phyloP scores from a whole-genome alignment of 2,329 filamentous ascomycete genomes.

The Colletotrichum sp. region DNA sequence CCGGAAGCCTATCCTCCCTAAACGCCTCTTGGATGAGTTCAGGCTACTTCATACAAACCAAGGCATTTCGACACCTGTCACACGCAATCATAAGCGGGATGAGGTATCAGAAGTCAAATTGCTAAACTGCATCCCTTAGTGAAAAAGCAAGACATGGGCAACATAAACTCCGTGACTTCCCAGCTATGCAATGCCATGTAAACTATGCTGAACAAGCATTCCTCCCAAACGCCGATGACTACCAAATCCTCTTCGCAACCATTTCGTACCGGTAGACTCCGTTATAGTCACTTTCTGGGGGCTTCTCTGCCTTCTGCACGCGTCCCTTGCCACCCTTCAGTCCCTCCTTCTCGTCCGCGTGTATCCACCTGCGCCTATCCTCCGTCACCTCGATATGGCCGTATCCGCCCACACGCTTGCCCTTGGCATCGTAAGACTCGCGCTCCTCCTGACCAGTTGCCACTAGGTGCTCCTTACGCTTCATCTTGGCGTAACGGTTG shows the following conservation, averaged over 20 bases:
- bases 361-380: conserved; percentile 84
- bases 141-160: not conserved
- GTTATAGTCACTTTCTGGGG: conserved; percentile 55
- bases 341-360: conserved; percentile 81
- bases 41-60: not conserved
- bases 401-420: conserved; percentile 79
- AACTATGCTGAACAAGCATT: not conserved
- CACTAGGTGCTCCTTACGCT: conserved; percentile 64
- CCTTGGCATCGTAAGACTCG: conserved; percentile 70
- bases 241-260: conserved; percentile 98
- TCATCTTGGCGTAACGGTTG: conserved; percentile 82
- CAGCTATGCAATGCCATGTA: not conserved
- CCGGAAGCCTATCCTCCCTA: not conserved
- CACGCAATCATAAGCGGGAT: not conserved
- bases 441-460: conserved; percentile 51
- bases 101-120: not conserved
- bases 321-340: conserved; percentile 58
- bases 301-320: conserved; percentile 63
- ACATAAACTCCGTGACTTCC: not conserved
- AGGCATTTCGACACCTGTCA: not conserved
- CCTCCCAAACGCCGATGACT: conserved; percentile 14
- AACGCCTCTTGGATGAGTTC: not conserved
- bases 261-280: conserved; percentile 86
- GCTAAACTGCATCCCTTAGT: not conserved
- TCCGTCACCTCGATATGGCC: conserved; percentile 89